Evolutionary conservation across 1,139 yeast species (phyloP).

Genomic region (Pneumocystis canis): DNA sequence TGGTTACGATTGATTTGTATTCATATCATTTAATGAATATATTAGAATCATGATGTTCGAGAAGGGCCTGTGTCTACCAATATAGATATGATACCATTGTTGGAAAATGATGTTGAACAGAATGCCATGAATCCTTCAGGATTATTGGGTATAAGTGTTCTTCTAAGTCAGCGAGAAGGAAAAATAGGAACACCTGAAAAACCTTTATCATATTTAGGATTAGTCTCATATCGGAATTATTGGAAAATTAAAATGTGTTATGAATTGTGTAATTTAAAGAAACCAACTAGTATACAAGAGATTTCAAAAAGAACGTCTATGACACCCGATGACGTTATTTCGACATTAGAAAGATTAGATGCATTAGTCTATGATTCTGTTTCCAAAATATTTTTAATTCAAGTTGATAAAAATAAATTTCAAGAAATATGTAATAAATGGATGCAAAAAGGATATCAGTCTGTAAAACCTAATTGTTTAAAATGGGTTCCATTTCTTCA

Average conservation of each 20-base stretch:
- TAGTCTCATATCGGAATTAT: conserved; percentile 70
- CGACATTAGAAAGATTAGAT: conserved; percentile 65
- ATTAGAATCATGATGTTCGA: conserved; percentile 21
- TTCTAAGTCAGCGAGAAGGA: conserved; percentile 57
- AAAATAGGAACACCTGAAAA: conserved; percentile 89
- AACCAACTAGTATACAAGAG: conserved; percentile 38
- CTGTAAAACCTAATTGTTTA: not conserved
- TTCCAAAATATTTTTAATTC: not conserved
- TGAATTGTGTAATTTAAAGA: conserved; percentile 28
- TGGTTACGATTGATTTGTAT: not conserved
- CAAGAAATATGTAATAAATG: not conserved
- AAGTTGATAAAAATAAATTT: not conserved
- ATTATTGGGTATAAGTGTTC: conserved; percentile 12
- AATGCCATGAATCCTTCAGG: conserved; percentile 5
- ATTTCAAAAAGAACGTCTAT: conserved; percentile 65
- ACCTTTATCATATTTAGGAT: conserved; percentile 76
- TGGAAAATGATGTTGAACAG: conserved; percentile 18
- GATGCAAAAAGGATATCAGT: not conserved
- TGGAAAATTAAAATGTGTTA: conserved; percentile 62
- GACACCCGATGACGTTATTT: conserved; percentile 66
- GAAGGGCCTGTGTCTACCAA: conserved; percentile 21
- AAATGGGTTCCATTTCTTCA: not conserved
- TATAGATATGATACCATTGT: conserved; percentile 25
- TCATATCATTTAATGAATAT: conserved; percentile 3
- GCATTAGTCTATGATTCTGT: conserved; percentile 38